These are phyloP conservation scores for Oxyria digyna DNA, from an alignment of 148 eudicot species.

Conservation along the genomic window DNA sequence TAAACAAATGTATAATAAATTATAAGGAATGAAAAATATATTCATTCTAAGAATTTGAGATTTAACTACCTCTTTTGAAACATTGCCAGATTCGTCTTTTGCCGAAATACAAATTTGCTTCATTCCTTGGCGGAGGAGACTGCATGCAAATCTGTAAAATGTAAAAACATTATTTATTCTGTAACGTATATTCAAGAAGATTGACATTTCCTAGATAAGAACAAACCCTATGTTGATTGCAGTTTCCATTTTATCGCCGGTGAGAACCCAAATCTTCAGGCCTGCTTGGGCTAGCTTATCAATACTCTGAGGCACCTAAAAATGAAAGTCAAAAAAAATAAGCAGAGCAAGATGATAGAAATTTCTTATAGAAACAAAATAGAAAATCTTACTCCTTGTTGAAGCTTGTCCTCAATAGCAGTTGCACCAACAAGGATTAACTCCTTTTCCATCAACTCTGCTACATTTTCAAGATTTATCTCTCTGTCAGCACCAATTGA, in stretches of 20 bases:
- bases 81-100: conserved; percentile 18
- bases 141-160: conserved; percentile 67
- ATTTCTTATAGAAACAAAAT: neutral
- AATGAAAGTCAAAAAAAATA: neutral
- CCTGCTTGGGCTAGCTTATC: conserved; percentile 99
- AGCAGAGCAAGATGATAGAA: too few species aligned
- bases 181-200: neutral
- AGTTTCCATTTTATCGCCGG: conserved; percentile 99
- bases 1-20: neutral
- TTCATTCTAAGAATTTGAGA: neutral
- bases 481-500: conserved; percentile 67
- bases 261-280: conserved; percentile 95
- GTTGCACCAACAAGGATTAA: conserved; percentile 92
- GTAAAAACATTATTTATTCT: neutral
- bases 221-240: conserved; percentile 95
- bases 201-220: neutral
- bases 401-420: conserved; percentile 93
- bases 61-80: conserved; percentile 29
- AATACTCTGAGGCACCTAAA: conserved; percentile 88
- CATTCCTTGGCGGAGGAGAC: conserved; percentile 94
- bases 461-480: conserved; percentile 49
- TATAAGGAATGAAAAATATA: too few species aligned
- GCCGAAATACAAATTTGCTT: conserved; percentile 72
- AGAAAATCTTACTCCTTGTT: conserved; percentile 51
- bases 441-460: conserved; percentile 80